These are phyloP conservation scores for Blastomyces percursus DNA, from an alignment of 2,329 filamentous ascomycete species.

Conservation along the genomic window DNA sequence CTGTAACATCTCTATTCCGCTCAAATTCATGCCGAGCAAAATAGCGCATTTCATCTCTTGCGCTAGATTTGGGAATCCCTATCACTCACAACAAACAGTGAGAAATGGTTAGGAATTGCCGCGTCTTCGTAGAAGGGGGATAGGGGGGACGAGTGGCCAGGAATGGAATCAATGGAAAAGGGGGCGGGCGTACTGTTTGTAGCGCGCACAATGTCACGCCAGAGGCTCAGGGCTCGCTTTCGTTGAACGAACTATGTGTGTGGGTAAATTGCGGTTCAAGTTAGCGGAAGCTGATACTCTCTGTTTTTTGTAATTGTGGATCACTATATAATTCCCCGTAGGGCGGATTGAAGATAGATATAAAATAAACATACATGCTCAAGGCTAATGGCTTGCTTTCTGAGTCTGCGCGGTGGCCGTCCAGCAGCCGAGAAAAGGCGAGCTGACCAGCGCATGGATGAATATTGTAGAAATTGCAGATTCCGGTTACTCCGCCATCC, in stretches of 20 bases:
- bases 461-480: not conserved
- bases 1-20: conserved; percentile 33
- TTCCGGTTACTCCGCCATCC: not conserved
- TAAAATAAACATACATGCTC: conserved; percentile 26
- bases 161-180: not conserved
- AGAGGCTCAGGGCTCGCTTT: conserved; percentile 34
- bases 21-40: conserved; percentile 38
- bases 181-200: conserved; percentile 25
- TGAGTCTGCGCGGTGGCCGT: conserved; percentile 22
- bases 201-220: conserved; percentile 33
- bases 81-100: not conserved
- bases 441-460: conserved; percentile 23
- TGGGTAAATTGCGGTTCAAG: not conserved
- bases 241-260: conserved; percentile 32
- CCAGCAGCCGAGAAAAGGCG: conserved; percentile 21
- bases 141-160: too few species aligned
- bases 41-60: conserved; percentile 31
- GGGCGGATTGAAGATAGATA: not conserved
- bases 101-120: not conserved
- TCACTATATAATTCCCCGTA: not conserved
- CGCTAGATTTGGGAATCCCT: conserved; percentile 33
- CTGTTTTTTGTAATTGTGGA: not conserved
- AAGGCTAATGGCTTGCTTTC: conserved; percentile 28
- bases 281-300: not conserved
- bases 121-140: not conserved